A percentile compares a stretch with the other conserved stretches of the same genome.
Evolutionary conservation across 306 rosid genomes (phyloP).

Genomic region (Prunus campanulata): DNA sequence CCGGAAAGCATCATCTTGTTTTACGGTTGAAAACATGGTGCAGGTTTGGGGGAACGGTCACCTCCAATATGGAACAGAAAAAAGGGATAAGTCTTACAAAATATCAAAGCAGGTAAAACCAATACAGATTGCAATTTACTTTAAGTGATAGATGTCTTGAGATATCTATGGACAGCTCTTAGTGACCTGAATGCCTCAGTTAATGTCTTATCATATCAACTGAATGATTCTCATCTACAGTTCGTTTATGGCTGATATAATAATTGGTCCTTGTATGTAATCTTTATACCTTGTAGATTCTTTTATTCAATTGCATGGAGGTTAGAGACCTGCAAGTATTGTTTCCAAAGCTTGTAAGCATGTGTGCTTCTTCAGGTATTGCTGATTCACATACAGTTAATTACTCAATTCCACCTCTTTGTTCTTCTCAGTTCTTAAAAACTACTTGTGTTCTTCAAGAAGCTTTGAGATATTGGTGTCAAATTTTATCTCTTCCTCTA

Average conservation of each 20-base stretch:
- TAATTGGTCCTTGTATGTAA: conserved; percentile 21
- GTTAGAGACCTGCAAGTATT: conserved; percentile 66
- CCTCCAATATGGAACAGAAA: conserved; percentile 21
- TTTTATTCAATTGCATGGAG: conserved; percentile 80
- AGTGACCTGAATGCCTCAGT: background rate
- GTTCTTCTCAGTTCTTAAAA: background rate
- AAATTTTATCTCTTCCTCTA: background rate
- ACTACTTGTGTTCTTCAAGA: background rate
- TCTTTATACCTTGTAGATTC: conserved; percentile 51
- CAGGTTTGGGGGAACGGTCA: conserved; percentile 33
- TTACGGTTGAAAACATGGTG: conserved; percentile 23
- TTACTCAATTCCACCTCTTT: background rate
- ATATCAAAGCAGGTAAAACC: conserved; percentile 43
- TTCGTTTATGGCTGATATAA: background rate
- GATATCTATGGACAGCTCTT: background rate
- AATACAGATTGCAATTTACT: conserved; percentile 12
- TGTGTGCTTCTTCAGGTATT: conserved; percentile 73
- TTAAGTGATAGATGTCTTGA: background rate
- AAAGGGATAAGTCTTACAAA: conserved; percentile 31
- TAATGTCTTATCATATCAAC: background rate
- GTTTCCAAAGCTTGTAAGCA: conserved; percentile 58
- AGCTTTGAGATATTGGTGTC: conserved; percentile 6
- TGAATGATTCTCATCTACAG: background rate
- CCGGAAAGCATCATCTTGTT: conserved; percentile 28
- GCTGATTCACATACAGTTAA: background rate